Base-by-base conservation (phyloP, 116 monocot genomes). In the Iris pallida region DNA sequence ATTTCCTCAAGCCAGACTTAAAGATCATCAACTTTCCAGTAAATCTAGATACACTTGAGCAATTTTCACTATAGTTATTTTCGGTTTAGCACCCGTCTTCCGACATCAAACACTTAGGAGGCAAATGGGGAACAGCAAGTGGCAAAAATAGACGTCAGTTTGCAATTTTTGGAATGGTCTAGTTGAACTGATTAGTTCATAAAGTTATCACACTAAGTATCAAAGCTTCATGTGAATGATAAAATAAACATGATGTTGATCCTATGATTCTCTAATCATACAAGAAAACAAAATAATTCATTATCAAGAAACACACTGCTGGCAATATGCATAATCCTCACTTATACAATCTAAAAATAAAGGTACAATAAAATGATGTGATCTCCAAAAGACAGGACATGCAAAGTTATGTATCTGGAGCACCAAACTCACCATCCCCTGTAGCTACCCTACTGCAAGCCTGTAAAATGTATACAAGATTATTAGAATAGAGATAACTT, bases 361-460 rank as follows among this genome's bases (percentile, higher is more conserved):
- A 51, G 13, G 11, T 51, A 51, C 49, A 9, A 51, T 51, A 7
- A 9, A 51, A 9, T 7, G 49, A 51, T 51, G 13, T 51, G 0
- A 9, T 7, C 49, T 13, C 1, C 7, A 65, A n/a, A 46, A 46
- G 43, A 7, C 15, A 55, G n/a, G 16, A 48, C 5, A 68, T 44
- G 19, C 12, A 70, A 19, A 41, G 8, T 5, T 12, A 54, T 42
- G 17, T 78, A 91, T 89, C 86, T 82, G 86, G 72, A 76, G 75
- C 48, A 70, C 65, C 75, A 61, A 83, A 72, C 17, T 68, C 75
- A 45, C 59, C 65, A 51, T 73, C 86, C 13, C 69, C 73, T 68
- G 71, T 61, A 40, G 70, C 55, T 45, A 66, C 74, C 58, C 68
- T 83, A 40, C 71, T 76, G 54, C 86, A 89, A 73, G 89, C 86